Base-by-base conservation (phyloP, 139 green algal species). In the Astrephomene gubernaculifera region DNA sequence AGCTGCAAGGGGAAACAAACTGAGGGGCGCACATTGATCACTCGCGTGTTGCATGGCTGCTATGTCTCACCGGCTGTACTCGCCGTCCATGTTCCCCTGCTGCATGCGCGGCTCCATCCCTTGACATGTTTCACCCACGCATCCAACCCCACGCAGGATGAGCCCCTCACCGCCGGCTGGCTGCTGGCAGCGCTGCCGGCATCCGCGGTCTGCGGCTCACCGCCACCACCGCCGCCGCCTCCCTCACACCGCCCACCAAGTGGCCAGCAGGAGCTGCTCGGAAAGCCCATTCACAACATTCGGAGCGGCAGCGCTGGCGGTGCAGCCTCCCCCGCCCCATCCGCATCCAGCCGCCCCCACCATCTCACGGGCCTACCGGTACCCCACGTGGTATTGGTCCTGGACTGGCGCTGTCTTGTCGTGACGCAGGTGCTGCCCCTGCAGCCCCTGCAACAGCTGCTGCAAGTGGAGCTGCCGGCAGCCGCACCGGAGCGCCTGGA, bases 101-200 rank as follows among this genome's bases (percentile, higher is more conserved):
- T 29, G 17, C 57, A 10, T 41, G 6, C 63, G n/a, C 41, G n/a
- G n/a, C 63, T 41, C n/a, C 63, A 29, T 43, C n/a, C 31, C 63
- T 41, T 70, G 29, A 29, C 29, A 7, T 24, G 6, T 41, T 41
- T 41, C 6, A 14, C 19, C 57, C 19, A 29, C 57, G 57, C 22
- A 67, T 22, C 19, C 57, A 14, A 35, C 57, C 22, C 22, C 63
- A 35, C 35, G 2, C 65, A 75, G 69, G 6, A 2, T 3, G 69
- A 75, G 69, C 41, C 39, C 5, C 25, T 54, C 0, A 39, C 41
- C 39, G 39, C 69, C 4, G 7, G 25, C 1, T 81, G 73, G 73
- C 73, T 81, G 25, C 73, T 81, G 53, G 73, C 73, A 4, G 73
- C 53, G 8, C 19, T 81, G 73, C 73, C 73, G 31, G n/a, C n/a